A percentile compares a stretch with the other conserved stretches of the same genome.
These are phyloP conservation scores for Tarenaya hassleriana DNA, from an alignment of 345 rosid genomes.

Conservation along the genomic window DNA sequence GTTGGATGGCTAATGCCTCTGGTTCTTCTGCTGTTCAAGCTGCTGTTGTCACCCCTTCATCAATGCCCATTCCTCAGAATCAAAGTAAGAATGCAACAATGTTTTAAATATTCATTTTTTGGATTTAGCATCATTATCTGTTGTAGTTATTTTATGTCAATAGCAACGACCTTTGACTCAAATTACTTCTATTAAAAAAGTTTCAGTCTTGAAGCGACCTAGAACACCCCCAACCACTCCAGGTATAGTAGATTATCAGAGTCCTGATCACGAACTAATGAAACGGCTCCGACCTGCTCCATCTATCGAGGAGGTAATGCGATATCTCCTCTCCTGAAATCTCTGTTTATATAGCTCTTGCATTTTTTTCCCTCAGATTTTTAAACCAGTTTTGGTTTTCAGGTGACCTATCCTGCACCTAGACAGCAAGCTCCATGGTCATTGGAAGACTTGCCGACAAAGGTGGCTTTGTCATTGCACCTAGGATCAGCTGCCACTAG, in stretches of 20 bases:
- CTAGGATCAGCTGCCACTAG: constrained; percentile 74
- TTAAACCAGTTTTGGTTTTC: constrained; percentile 3
- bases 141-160: neutral
- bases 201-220: constrained; percentile 60
- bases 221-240: constrained; percentile 61
- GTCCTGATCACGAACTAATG: constrained; percentile 72
- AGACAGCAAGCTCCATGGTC: constrained; percentile 60
- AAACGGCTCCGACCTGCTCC: constrained; percentile 70
- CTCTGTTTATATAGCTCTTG: constrained; percentile 17
- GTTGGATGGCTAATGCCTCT: constrained; percentile 67
- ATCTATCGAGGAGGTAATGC: constrained; percentile 67
- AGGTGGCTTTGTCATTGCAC: constrained; percentile 55
- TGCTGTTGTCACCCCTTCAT: constrained; percentile 71
- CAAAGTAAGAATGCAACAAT: constrained; percentile 47
- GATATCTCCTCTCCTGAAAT: constrained; percentile 1
- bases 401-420: constrained; percentile 64
- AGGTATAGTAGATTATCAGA: constrained; percentile 73
- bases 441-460: constrained; percentile 74
- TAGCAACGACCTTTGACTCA: neutral
- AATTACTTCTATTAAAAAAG: constrained; percentile 25
- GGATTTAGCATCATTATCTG: neutral
- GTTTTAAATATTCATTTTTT: neutral
- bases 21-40: constrained; percentile 94
- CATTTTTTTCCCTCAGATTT: constrained; percentile 7
- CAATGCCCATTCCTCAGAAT: constrained; percentile 66